Base-by-base conservation (phyloP, 2,329 filamentous ascomycete species). In the Xylaria hypoxylon region DNA sequence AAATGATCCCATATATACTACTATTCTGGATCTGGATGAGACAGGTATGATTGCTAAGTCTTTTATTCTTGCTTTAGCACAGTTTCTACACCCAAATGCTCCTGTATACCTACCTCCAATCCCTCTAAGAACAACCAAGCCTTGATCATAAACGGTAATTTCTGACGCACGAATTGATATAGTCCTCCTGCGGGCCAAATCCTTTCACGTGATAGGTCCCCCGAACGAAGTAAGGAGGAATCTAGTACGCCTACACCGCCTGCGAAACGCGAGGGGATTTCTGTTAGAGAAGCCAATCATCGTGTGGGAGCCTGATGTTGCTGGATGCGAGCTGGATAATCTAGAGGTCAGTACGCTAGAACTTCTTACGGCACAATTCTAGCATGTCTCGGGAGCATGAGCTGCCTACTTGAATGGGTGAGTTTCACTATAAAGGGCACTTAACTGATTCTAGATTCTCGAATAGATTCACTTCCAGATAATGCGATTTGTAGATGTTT, bases 291-390 rank as follows among this genome's bases (percentile, higher is more conserved):
- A 15, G 17, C 64, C 59, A n/a, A n/a, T 51, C 0, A 35, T 67
- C 5, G 15, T 56, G 15, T 67, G 60, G 64, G 60, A 67, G 50
- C 55, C 64, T 8, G 10, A 24, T 8, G 6, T 17, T 5, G 17
- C 1, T 17, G 17, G 3, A 28, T 48, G 42, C 22, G 6, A n/a
- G 2, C 5, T 4, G 11, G 7, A 56, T 3, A 15, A 42, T 2
- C 3, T 55, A 5, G 0, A n/a, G 2, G 17, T 38, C 10, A 38
- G 35, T 38, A 38, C 35, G 10, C 35, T 35, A 38, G 2, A 38
- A 15, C 13, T 11, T 13, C 35, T 38, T 38, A 1, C 13, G 13
- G 15, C 13, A 38, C 35, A 13, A 2, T 38, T 38, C 11, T 15
- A 38, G 35, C 35, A 13, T 38, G 35, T 38, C 13, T 38, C 35